A percentile compares a stretch with the other conserved stretches of the same genome.
These are phyloP conservation scores for Elaeis oleifera DNA, from an alignment of 202 grass and related monocot genomes.

Conservation along the genomic window DNA sequence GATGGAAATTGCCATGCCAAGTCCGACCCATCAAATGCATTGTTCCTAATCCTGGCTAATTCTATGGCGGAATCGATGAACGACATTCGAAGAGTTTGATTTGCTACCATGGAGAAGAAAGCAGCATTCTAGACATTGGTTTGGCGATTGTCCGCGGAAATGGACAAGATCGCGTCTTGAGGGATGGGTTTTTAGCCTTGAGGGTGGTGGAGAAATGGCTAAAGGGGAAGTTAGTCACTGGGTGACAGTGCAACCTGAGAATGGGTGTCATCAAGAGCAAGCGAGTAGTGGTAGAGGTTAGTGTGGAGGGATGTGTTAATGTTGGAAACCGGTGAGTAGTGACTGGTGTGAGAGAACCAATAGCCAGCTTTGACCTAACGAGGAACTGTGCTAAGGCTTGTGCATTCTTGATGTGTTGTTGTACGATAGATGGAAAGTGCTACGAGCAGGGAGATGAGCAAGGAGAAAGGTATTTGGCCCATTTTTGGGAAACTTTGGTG, in stretches of 20 bases:
- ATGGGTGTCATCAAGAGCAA: no score
- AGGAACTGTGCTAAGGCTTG: no score
- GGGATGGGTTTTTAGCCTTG: conserved; percentile 44
- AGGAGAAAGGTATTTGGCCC: no score
- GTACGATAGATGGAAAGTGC: no score
- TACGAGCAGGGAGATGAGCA: no score
- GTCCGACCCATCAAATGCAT: conserved; percentile 63
- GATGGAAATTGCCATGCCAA: conserved; percentile 52
- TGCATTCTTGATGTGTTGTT: no score
- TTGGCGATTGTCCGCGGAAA: conserved; percentile 19
- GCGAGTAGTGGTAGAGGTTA: no score
- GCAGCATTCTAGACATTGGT: conserved; percentile 12
- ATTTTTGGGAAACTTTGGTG: no score
- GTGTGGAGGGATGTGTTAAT: no score
- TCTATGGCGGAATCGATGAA: conserved; percentile 22
- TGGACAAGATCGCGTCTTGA: conserved; percentile 46
- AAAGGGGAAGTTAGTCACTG: conserved; percentile 23
- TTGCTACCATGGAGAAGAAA: conserved; percentile 42
- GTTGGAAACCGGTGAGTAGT: no score
- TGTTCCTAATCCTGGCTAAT: conserved; percentile 12
- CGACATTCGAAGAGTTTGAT: conserved; percentile 21
- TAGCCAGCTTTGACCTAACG: no score
- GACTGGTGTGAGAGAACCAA: no score
- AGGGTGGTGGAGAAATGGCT: conserved; percentile 43
- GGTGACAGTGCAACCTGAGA: conserved; percentile 2